These are phyloP conservation scores for Eimeria praecox DNA, from an alignment of 169 alveolate genomes.

Conservation along the genomic window DNA sequence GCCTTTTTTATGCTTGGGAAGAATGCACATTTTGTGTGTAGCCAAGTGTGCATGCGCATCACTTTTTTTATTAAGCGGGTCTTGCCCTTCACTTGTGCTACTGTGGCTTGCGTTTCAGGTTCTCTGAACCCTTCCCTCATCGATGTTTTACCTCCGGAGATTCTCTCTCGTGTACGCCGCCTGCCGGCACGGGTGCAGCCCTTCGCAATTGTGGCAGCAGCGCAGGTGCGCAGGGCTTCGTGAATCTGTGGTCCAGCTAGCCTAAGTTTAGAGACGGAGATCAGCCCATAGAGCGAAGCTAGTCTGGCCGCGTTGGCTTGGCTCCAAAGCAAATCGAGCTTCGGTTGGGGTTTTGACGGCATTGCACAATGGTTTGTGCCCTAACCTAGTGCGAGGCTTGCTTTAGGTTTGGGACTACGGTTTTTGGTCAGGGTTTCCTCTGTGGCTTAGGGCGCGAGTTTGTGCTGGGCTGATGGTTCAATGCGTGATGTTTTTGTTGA, in stretches of 20 bases:
- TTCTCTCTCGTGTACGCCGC: conserved; percentile 73
- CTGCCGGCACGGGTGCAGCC: conserved; percentile 82
- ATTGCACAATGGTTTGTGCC: not conserved
- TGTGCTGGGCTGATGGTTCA: not conserved
- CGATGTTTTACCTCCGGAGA: conserved; percentile 75
- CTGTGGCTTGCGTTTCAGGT: conserved; percentile 46
- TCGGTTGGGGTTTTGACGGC: not conserved
- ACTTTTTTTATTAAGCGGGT: not conserved
- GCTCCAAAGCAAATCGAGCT: not conserved
- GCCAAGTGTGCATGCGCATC: not conserved
- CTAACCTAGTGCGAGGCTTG: not conserved
- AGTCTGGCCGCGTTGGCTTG: not conserved
- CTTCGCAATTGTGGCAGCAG: conserved; percentile 76
- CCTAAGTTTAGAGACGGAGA: not conserved
- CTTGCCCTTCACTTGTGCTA: not conserved
- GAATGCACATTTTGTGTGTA: not conserved
- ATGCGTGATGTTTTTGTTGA: not conserved
- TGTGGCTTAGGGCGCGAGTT: not conserved
- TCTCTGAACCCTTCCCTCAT: conserved; percentile 71
- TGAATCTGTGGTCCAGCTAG: not conserved
- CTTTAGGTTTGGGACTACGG: not conserved
- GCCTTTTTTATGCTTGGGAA: no score
- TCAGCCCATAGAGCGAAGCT: not conserved
- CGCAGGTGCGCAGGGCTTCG: conserved; percentile 61
- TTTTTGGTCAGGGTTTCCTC: not conserved